phyloP scores from a whole-genome alignment of 2,329 filamentous ascomycete species.

The Fusarium pilosicola region DNA sequence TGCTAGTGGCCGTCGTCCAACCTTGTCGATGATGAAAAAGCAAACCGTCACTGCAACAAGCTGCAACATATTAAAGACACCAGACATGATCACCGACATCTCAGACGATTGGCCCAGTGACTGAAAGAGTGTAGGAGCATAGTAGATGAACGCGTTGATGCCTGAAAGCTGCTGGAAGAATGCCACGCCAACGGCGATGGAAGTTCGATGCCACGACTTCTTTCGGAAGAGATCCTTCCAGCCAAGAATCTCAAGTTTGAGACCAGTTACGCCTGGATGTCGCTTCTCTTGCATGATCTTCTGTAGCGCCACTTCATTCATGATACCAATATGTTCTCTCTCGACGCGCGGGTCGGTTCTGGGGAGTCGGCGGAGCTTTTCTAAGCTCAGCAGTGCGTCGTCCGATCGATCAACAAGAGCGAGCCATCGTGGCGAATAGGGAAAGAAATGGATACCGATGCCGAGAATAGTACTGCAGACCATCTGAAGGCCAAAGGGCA shows the following conservation, averaged over 20 bases:
- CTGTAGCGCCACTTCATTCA: not conserved
- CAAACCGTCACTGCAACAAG: constrained; percentile 42
- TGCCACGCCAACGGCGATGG: constrained; percentile 29
- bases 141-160: constrained; percentile 38
- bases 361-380: constrained; percentile 54
- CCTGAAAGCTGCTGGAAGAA: constrained; percentile 43
- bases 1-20: constrained; percentile 43
- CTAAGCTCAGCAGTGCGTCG: constrained; percentile 51
- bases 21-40: constrained; percentile 46
- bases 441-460: constrained; percentile 56
- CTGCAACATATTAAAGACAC: constrained; percentile 50
- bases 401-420: constrained; percentile 52
- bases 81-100: constrained; percentile 47
- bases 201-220: constrained; percentile 2
- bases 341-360: constrained; percentile 53
- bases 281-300: not conserved
- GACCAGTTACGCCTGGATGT: not conserved
- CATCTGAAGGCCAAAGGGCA: constrained; percentile 49
- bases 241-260: constrained; percentile 6
- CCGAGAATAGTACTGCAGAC: constrained; percentile 39
- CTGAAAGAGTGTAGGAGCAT: constrained; percentile 42
- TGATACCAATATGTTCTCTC: not conserved
- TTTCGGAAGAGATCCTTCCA: constrained; percentile 17
- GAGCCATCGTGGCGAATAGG: constrained; percentile 60
- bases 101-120: constrained; percentile 43